Base-by-base conservation (phyloP, 2,329 filamentous ascomycete genomes). In the Fusarium nodosum region DNA sequence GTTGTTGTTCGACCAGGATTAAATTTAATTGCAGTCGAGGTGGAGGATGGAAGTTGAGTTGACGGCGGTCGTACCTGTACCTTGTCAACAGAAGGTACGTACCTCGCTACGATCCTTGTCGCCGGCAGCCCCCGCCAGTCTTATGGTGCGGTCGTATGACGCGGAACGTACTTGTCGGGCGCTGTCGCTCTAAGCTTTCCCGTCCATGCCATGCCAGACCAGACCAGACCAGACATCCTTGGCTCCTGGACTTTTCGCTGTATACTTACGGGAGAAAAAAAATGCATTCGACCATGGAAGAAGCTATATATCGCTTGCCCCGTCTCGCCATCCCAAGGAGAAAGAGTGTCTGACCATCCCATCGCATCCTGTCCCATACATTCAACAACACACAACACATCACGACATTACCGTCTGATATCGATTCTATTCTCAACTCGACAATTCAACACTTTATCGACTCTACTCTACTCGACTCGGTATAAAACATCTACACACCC, bases 281-380 rank as follows among this genome's bases (percentile, higher is more conserved):
- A 47, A 48, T 55, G 24, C 31, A n/a, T 22, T 51, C 26, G 48
- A 39, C 33, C 22, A 36, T 36, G 24, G 41, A 48, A 48, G 41
- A 68, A 70, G 61, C 72, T 74, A 74, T 74, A 74, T 74, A 74
- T 74, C 72, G 72, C 72, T 72, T 71, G 71, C 69, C 72, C 72
- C 72, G 72, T 74, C 72, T 74, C 71, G 58, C 72, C 72, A 74
- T 74, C 64, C 66, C 64, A 42, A 34, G 15, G 26, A 39, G n/a
- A 31, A 34, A 34, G 28, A 72, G 60, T 65, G 60, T 73, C 72
- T 74, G 71, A 69, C 69, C 72, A 74, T 74, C 60, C 61, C 38
- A 36, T 44, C 28, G 20, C 44, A 46, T 44, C 41, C 50, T 38
- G 41, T 53, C 71, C 66, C 71, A 72, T 69, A 61, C 60, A 45